Evolutionary conservation across 805 yeast genomes (phyloP), one percentile per base, ranked within the genome.

Genomic region (Zygosaccharomyces lentus): DNA sequence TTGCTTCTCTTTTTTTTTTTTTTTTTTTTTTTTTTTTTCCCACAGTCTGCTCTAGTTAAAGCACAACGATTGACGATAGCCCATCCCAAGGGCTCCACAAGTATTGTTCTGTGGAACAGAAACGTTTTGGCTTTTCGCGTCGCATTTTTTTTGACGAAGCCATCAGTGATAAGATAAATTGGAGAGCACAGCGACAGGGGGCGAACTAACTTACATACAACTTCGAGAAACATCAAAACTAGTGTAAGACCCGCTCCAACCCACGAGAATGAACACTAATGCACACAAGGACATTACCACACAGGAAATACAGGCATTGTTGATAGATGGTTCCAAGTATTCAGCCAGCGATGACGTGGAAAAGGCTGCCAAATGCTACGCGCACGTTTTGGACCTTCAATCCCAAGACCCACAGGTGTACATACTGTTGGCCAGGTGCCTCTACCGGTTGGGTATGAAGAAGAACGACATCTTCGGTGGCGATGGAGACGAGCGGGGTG

Each of bases 391-490:
- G 24, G 56, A 54, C 32, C 16, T 49, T 10, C 50, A 39, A 17
- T 39, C 52, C n/a, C 47, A 41, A 23, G 41, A 39, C 26, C 43
- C 50, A 25, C 50, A 47, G 17, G 38, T 43, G 6, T 51, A 46
- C 37, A 41, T 49, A 15, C 23, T 43, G 13, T 30, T 49, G 9
- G 53, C 53, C 15, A 80, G 81, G 61, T 81, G 96, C 0, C 65
- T 90, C 30, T 89, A 83, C 66, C 84, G 82, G 51, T 76, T 78
- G 31, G 97, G 90, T 0, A 84, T 87, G 7, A 69, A 78, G 15
- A 82, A 77, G 37, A 80, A 88, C 2, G 90, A 84, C 36, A 83
- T 90, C 3, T 74, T 90, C 49, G 96, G 57, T 43, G 61, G 62
- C 6, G 66, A 42, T 8, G 58, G 47, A 4, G 62, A 58, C 5